A percentile compares a stretch with the other conserved stretches of the same genome.
Conservation (phyloP, 2,329 filamentous ascomycete genomes). For the Bisporella sp. region DNA sequence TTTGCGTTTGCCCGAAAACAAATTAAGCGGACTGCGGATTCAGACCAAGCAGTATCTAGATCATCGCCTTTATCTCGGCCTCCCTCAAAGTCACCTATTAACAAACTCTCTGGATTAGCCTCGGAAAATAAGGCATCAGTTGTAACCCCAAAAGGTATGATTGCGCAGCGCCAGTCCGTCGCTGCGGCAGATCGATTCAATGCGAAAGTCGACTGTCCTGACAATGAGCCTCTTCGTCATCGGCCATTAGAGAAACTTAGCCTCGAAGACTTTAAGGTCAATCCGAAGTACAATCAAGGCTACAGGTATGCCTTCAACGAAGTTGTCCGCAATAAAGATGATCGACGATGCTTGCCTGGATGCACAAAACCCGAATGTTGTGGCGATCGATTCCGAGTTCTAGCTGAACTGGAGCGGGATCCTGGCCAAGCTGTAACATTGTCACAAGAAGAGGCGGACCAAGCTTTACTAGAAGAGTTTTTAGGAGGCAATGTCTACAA, state of each 20-base stretch:
- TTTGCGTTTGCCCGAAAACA: too few species aligned
- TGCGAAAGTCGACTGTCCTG: constrained; percentile 3
- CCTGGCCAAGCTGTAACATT: constrained; percentile 12
- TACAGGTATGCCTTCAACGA: constrained; percentile 53
- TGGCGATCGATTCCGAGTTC: constrained; percentile 30
- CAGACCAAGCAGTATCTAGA: too few species aligned
- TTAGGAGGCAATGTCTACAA: constrained; percentile 50
- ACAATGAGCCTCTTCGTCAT: constrained; percentile 32
- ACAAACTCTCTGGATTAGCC: too few species aligned
- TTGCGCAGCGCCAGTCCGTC: background rate
- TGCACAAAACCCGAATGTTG: constrained; percentile 53
- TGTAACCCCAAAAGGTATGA: too few species aligned
- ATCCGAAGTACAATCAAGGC: constrained; percentile 51
- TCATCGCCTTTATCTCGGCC: too few species aligned
- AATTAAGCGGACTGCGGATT: too few species aligned
- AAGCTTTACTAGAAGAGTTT: constrained; percentile 46
- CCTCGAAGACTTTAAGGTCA: constrained; percentile 56
- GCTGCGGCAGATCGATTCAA: background rate
- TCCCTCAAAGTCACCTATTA: too few species aligned
- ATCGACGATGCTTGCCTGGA: constrained; percentile 52
- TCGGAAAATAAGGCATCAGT: too few species aligned
- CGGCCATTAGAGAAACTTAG: constrained; percentile 33
- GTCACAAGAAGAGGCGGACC: constrained; percentile 33
- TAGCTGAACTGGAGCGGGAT: constrained; percentile 18
- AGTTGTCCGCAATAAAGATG: constrained; percentile 50